Conservation (phyloP, 2,329 filamentous ascomycete genomes). For the Sporothrix pallida region DNA sequence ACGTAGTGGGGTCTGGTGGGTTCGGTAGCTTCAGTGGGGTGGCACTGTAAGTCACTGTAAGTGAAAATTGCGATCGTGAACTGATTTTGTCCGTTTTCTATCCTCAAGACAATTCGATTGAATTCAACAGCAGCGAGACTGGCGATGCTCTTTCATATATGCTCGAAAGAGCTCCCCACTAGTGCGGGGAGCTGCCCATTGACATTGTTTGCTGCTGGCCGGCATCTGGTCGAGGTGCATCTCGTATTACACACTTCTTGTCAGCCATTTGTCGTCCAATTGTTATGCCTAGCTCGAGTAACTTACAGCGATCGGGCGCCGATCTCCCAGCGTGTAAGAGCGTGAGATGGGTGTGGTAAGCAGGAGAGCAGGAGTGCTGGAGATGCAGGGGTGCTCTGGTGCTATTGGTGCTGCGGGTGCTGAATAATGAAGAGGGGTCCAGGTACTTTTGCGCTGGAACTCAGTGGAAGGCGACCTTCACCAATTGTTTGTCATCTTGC, state of each 20-base stretch:
- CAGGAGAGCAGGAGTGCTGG: too few species aligned
- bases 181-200: constrained; percentile 4
- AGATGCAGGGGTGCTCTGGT: neutral
- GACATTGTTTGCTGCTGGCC: neutral
- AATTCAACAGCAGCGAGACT: neutral
- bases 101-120: neutral
- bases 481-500: too few species aligned
- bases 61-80: neutral
- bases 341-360: too few species aligned
- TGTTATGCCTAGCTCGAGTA: too few species aligned
- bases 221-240: neutral
- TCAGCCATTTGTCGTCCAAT: neutral
- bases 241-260: neutral
- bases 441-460: too few species aligned
- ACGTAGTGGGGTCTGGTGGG: neutral
- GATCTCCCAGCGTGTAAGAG: neutral
- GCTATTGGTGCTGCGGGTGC: neutral
- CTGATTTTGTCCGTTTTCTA: neutral
- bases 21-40: neutral
- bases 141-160: too few species aligned
- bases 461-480: too few species aligned
- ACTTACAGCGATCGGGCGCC: too few species aligned
- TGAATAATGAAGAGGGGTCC: neutral
- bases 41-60: neutral
- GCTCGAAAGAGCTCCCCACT: neutral